Conservation (phyloP, 805 yeast genomes). For the Saccharomycopsis lassenensis region DNA sequence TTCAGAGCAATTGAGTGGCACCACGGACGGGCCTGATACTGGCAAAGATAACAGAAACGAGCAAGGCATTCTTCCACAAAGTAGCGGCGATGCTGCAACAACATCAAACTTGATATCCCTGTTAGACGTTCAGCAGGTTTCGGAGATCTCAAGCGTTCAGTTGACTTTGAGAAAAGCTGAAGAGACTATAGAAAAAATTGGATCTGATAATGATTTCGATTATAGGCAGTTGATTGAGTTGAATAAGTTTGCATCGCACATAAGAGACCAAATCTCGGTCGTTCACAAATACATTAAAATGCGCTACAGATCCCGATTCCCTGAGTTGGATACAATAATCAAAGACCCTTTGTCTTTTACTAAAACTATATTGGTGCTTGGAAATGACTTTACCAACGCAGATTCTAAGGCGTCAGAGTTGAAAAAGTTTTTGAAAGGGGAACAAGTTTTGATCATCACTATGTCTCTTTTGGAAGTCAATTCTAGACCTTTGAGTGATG, state of each 20-base stretch:
- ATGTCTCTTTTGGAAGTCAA: slow-evolving; percentile 53
- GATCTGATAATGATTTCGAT: too few species aligned
- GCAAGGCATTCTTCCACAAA: too few species aligned
- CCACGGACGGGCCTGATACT: too few species aligned
- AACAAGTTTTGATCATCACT: slow-evolving; percentile 58
- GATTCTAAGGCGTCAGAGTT: slow-evolving; percentile 26
- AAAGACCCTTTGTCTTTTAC: slow-evolving; percentile 55
- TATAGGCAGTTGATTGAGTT: too few species aligned
- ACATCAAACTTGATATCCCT: too few species aligned
- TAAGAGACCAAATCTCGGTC: slow-evolving; percentile 41
- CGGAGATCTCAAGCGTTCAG: too few species aligned
- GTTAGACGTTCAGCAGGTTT: too few species aligned
- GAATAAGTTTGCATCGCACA: slow-evolving; percentile 44
- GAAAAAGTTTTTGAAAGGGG: slow-evolving; percentile 36
- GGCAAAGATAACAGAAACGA: too few species aligned
- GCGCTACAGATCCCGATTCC: slow-evolving; percentile 51
- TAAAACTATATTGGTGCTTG: slow-evolving; percentile 37
- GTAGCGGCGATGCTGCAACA: too few species aligned
- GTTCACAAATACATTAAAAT: slow-evolving; percentile 39
- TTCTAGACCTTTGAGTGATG: slow-evolving; percentile 23
- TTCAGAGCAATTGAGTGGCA: too few species aligned
- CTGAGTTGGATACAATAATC: slow-evolving; percentile 58
- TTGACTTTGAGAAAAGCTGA: too few species aligned
- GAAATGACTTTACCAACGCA: slow-evolving; percentile 31
- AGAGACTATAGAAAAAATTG: too few species aligned